Evolutionary conservation across 352 stramenopile species (phyloP).

Genomic region (Elongisporangium undulatum): DNA sequence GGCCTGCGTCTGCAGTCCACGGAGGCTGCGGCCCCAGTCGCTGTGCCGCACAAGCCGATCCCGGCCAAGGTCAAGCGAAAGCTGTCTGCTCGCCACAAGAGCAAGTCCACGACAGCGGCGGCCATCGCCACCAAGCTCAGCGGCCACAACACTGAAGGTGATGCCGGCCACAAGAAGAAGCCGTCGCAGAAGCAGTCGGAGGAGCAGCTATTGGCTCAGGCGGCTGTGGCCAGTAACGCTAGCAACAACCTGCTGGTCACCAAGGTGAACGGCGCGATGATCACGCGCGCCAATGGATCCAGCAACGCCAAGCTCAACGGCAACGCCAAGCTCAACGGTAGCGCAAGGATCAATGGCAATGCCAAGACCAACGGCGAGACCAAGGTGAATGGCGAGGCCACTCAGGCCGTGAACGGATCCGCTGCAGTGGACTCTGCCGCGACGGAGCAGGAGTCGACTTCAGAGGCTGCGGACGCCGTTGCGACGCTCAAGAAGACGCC

Average conservation of each 20-base stretch:
- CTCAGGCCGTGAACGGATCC: not conserved
- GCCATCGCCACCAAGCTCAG: constrained; percentile 2
- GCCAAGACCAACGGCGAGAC: constrained; percentile 5
- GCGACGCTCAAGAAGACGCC: constrained; percentile 6
- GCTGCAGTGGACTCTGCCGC: too few relatives aligned
- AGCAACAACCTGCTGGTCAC: not conserved
- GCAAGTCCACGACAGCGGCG: constrained; percentile 10
- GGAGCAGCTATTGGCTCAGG: constrained; percentile 26
- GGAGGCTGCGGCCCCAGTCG: not conserved
- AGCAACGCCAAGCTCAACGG: not conserved
- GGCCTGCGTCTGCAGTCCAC: not conserved
- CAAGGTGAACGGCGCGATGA: not conserved
- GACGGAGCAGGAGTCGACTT: not conserved
- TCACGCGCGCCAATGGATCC: not conserved
- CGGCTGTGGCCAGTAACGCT: not conserved
- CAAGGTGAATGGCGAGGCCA: not conserved
- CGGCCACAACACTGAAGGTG: constrained; percentile 4
- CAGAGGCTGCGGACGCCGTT: not conserved
- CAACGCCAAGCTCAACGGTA: not conserved
- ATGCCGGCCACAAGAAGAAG: constrained; percentile 9
- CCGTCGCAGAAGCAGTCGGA: constrained; percentile 27
- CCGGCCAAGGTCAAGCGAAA: constrained; percentile 26
- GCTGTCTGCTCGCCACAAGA: constrained; percentile 21
- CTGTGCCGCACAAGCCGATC: constrained; percentile 13
- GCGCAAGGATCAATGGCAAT: constrained; percentile 12